phyloP scores from a whole-genome alignment of 179 eudicot genomes.

The Patellifolia procumbens region DNA sequence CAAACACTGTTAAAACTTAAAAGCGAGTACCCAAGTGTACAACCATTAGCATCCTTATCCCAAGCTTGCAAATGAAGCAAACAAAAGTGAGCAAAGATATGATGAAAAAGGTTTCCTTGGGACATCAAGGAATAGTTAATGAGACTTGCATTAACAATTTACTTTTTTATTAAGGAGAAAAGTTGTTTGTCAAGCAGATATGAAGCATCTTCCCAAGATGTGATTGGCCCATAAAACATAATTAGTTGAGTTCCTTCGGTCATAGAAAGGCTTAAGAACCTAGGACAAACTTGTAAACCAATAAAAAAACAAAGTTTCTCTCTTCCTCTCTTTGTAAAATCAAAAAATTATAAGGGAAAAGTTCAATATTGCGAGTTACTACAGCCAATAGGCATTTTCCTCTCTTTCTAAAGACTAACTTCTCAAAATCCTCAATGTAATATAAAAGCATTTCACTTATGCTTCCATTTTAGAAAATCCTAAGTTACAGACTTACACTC shows the following conservation, averaged over 20 bases:
- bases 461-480: not conserved
- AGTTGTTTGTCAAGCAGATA: constrained; percentile 1
- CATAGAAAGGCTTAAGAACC: constrained; percentile 14
- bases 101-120: constrained; percentile 35
- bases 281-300: constrained; percentile 26
- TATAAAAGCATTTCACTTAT: not conserved
- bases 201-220: constrained; percentile 16
- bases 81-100: constrained; percentile 18
- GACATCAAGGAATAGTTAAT: constrained; percentile 33
- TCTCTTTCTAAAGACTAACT: not conserved
- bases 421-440: not conserved
- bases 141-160: constrained; percentile 25
- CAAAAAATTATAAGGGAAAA: too few species aligned
- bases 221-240: constrained; percentile 13
- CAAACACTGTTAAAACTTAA: constrained; percentile 17
- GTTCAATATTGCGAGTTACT: not conserved
- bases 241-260: constrained; percentile 9
- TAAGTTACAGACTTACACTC: not conserved
- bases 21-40: constrained; percentile 28
- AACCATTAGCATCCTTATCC: constrained; percentile 22
- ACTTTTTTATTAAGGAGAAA: not conserved
- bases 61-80: constrained; percentile 22
- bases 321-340: too few species aligned
- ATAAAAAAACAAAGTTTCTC: too few species aligned
- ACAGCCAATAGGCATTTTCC: constrained; percentile 1